Evolutionary conservation across 2,329 filamentous ascomycete species (phyloP).

Genomic region (Exophiala alcalophila): DNA sequence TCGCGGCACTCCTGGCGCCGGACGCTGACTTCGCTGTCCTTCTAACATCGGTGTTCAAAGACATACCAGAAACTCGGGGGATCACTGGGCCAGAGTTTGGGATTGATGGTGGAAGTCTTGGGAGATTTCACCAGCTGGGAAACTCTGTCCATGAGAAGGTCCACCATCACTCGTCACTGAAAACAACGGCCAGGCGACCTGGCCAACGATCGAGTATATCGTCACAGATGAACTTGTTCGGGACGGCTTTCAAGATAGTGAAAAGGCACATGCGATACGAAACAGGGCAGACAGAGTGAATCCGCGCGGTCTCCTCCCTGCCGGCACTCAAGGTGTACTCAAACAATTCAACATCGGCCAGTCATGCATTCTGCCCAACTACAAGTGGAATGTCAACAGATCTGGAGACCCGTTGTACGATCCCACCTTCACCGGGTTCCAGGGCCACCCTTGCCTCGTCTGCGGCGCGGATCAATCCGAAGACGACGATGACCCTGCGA

Average conservation of each 20-base stretch:
- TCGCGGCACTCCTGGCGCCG: constrained; percentile 1
- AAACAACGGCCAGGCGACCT: background rate
- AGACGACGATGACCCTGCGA: too few species aligned
- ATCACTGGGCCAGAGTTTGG: constrained; percentile 11
- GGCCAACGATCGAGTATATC: constrained; percentile 10
- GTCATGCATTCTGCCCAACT: constrained; percentile 9
- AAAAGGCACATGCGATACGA: too few species aligned
- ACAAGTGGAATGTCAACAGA: constrained; percentile 1
- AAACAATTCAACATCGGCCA: constrained; percentile 12
- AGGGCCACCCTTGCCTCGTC: background rate
- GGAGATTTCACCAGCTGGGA: constrained; percentile 7
- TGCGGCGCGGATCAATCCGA: constrained; percentile 4
- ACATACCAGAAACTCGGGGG: background rate
- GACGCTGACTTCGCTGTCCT: constrained; percentile 11
- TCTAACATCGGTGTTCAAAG: constrained; percentile 8
- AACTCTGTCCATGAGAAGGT: constrained; percentile 1
- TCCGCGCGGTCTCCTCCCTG: background rate
- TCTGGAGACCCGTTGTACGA: constrained; percentile 2
- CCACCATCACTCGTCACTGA: constrained; percentile 14
- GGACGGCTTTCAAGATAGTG: constrained; percentile 2
- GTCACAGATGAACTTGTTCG: constrained; percentile 7
- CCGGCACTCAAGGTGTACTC: background rate
- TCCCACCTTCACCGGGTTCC: constrained; percentile 7
- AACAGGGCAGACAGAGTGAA: background rate
- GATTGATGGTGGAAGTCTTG: constrained; percentile 9